Conservation (phyloP, 1,284 basidiomycete genomes). For the Cryptococcus sp. region DNA sequence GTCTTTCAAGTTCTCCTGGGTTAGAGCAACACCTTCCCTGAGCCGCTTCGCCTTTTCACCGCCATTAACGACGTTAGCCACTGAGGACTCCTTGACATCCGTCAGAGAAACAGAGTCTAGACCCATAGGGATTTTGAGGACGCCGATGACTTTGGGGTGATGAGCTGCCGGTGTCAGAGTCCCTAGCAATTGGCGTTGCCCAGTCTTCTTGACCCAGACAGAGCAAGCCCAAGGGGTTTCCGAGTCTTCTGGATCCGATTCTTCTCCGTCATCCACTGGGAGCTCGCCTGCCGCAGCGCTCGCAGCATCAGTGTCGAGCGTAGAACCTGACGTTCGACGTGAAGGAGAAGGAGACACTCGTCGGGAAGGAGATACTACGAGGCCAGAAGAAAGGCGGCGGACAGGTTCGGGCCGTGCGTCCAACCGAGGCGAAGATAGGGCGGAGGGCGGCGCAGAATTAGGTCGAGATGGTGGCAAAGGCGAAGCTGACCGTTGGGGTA, state of each 20-base stretch:
- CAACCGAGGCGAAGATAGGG: constrained; percentile 13
- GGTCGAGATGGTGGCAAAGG: constrained; percentile 11
- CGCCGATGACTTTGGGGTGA: constrained; percentile 90
- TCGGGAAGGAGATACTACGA: constrained; percentile 5
- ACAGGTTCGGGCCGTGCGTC: constrained; percentile 29
- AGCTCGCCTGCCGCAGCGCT: constrained; percentile 6
- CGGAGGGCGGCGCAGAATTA: constrained; percentile 13
- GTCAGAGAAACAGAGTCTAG: constrained; percentile 66
- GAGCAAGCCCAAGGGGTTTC: constrained; percentile 91
- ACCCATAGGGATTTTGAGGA: constrained; percentile 84
- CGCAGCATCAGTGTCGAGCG: constrained; percentile 8
- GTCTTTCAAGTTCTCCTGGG: constrained; percentile 93
- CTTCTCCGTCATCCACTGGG: constrained; percentile 26
- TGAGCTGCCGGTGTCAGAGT: constrained; percentile 89
- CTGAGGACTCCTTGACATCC: constrained; percentile 2
- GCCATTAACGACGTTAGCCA: neutral
- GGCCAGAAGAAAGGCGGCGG: constrained; percentile 25
- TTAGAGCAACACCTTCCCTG: constrained; percentile 62
- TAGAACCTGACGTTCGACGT: constrained; percentile 4
- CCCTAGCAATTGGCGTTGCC: constrained; percentile 55
- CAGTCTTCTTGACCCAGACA: constrained; percentile 50
- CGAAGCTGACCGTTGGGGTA: constrained; percentile 6
- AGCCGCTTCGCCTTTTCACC: constrained; percentile 17
- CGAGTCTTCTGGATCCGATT: constrained; percentile 90
- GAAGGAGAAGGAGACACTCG: constrained; percentile 5